Conservation (phyloP, 2,329 filamentous ascomycete species). For the Nigrospora oryzae region DNA sequence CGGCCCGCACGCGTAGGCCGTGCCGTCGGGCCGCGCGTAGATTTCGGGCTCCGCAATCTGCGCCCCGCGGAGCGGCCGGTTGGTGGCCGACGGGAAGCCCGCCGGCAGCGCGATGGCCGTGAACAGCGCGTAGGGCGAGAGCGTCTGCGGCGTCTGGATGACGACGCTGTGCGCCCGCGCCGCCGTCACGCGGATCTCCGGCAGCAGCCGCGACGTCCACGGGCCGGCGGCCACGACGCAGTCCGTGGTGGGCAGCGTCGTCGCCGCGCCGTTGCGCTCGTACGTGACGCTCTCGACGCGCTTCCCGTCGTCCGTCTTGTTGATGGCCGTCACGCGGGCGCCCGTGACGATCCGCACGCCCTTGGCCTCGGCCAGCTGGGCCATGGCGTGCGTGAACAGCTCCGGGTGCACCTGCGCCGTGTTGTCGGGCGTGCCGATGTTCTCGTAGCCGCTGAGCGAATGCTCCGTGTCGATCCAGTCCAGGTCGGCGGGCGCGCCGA, state of each 20-base stretch:
- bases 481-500: conserved; percentile 45
- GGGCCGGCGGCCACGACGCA: conserved; percentile 32
- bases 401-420: conserved; percentile 76
- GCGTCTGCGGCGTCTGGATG: conserved; percentile 26
- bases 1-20: conserved; percentile 66
- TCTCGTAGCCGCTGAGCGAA: conserved; percentile 29
- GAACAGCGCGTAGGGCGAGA: conserved; percentile 59
- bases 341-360: conserved; percentile 29
- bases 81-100: conserved; percentile 32
- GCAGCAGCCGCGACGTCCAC: conserved; percentile 35
- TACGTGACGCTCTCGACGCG: conserved; percentile 8
- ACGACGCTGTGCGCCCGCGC: conserved; percentile 37
- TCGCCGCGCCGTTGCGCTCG: conserved; percentile 7
- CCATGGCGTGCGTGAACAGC: conserved; percentile 67
- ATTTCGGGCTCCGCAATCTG: conserved; percentile 61
- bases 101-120: conserved; percentile 58
- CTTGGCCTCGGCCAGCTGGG: conserved; percentile 54
- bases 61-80: conserved; percentile 14
- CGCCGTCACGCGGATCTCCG: conserved; percentile 30
- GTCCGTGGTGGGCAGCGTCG: conserved; percentile 17
- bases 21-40: conserved; percentile 66
- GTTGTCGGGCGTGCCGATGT: conserved; percentile 39
- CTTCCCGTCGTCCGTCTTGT: conserved; percentile 10
- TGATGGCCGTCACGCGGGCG: conserved; percentile 8
- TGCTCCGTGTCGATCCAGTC: conserved; percentile 58